Evolutionary conservation across 768 basidiomycete species (phyloP).

Genomic region (Holtermanniella nyarrowii): DNA sequence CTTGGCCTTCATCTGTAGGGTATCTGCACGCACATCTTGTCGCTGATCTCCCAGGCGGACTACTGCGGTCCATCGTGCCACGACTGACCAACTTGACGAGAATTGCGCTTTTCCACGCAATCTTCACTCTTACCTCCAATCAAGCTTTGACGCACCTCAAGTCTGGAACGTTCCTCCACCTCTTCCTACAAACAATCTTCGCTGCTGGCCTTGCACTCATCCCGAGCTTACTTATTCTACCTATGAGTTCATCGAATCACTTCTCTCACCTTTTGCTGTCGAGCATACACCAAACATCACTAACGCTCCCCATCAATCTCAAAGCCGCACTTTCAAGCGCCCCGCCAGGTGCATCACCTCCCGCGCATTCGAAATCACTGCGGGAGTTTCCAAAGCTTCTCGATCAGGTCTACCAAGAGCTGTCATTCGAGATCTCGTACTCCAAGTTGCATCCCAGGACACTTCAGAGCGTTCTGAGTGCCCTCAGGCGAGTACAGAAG

Average conservation of each 20-base stretch:
- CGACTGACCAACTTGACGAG: conserved; percentile 18
- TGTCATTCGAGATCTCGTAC: conserved; percentile 4
- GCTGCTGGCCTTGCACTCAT: conserved; percentile 24
- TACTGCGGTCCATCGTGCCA: conserved; percentile 18
- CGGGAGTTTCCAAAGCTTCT: neutral
- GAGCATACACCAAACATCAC: conserved; percentile 6
- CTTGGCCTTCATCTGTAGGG: conserved; percentile 23
- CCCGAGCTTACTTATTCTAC: conserved; percentile 14
- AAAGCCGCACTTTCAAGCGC: conserved; percentile 4
- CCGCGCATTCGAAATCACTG: neutral
- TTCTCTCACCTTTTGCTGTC: conserved; percentile 12
- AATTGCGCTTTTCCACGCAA: conserved; percentile 28
- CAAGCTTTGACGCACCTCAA: conserved; percentile 1
- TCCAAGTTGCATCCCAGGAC: conserved; percentile 5
- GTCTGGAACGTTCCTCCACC: conserved; percentile 11
- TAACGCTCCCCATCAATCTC: conserved; percentile 20
- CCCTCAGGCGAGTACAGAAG: conserved; percentile 13
- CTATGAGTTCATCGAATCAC: conserved; percentile 9
- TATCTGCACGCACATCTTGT: neutral
- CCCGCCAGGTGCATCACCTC: neutral
- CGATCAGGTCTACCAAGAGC: conserved; percentile 6
- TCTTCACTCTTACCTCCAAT: conserved; percentile 22
- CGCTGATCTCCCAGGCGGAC: conserved; percentile 13
- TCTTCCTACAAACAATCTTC: conserved; percentile 24
- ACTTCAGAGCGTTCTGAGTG: conserved; percentile 11